Evolutionary conservation across 176 grass and related monocot species (phyloP).

Genomic region (Triticum monococcum): DNA sequence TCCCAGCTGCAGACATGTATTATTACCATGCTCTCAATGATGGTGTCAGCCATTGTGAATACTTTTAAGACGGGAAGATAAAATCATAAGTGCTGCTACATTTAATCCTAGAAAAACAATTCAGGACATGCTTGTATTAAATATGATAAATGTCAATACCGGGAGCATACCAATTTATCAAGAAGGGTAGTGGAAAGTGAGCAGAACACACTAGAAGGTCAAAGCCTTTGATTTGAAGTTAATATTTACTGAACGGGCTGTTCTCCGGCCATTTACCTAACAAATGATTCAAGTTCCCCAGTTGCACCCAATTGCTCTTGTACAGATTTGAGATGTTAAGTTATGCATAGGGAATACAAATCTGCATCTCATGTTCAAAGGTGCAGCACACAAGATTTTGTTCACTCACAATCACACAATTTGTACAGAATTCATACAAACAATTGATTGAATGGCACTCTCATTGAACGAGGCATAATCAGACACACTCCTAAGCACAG

Average conservation of each 20-base stretch:
- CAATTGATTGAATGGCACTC: not conserved
- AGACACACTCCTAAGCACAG: not conserved
- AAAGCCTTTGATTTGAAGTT: not conserved
- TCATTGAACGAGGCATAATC: not conserved
- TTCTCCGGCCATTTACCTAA: not conserved
- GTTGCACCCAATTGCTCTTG: constrained; percentile 8
- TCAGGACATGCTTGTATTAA: not conserved
- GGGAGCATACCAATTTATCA: not conserved
- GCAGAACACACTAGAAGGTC: not conserved
- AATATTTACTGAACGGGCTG: not conserved
- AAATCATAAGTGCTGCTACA: not conserved
- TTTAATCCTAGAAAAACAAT: not conserved
- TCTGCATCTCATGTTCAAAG: not conserved
- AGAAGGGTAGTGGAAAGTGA: not conserved
- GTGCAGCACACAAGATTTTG: not conserved
- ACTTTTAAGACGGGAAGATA: not conserved
- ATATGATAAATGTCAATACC: not conserved
- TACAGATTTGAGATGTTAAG: constrained; percentile 4
- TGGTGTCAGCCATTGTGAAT: not conserved
- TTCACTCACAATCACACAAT: not conserved
- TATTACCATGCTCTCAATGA: not conserved
- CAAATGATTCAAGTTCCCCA: not conserved
- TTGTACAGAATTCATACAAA: not conserved
- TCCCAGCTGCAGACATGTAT: not conserved
- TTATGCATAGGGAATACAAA: not conserved